Percentiles rank a stretch among this genome's conserved stretches.
These are phyloP conservation scores for Euphorbia schlechtendalii DNA, from an alignment of 441 rosid genomes.

Conservation along the genomic window DNA sequence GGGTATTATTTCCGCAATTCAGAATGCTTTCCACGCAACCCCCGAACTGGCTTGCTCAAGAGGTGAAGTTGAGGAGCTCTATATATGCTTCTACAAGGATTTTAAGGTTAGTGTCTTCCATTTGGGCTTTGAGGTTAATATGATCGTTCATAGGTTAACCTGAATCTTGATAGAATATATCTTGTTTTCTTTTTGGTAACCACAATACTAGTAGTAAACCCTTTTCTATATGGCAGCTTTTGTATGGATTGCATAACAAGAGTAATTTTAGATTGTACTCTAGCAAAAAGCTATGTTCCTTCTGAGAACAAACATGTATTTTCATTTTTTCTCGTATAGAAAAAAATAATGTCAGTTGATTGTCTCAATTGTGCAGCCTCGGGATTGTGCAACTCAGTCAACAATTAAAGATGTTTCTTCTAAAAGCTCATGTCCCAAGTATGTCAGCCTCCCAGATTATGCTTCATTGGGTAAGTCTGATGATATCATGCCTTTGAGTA, in stretches of 20 bases:
- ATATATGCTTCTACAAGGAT: constrained; percentile 80
- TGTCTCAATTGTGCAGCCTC: constrained; percentile 43
- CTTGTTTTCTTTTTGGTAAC: too few relatives aligned
- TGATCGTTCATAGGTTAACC: not conserved
- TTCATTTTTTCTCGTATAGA: not conserved
- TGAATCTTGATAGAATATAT: not conserved
- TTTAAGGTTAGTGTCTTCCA: constrained; percentile 50
- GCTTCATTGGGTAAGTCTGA: constrained; percentile 44
- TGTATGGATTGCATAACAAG: not conserved
- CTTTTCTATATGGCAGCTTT: too few relatives aligned
- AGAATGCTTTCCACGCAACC: constrained; percentile 74
- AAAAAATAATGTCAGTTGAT: constrained; percentile 14
- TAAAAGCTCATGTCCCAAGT: constrained; percentile 66
- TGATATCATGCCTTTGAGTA: too few relatives aligned
- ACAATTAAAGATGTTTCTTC: constrained; percentile 21
- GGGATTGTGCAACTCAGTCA: constrained; percentile 44
- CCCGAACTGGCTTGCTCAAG: constrained; percentile 62
- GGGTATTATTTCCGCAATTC: constrained; percentile 75
- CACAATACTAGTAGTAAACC: too few relatives aligned
- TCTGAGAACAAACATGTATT: not conserved
- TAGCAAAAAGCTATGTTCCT: constrained; percentile 1
- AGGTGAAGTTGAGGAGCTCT: constrained; percentile 63
- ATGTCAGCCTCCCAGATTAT: constrained; percentile 67
- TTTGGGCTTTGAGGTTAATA: constrained; percentile 2
- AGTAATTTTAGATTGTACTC: not conserved